Conservation (phyloP, 2,329 filamentous ascomycete species). For the Trichothecium sympodiale region DNA sequence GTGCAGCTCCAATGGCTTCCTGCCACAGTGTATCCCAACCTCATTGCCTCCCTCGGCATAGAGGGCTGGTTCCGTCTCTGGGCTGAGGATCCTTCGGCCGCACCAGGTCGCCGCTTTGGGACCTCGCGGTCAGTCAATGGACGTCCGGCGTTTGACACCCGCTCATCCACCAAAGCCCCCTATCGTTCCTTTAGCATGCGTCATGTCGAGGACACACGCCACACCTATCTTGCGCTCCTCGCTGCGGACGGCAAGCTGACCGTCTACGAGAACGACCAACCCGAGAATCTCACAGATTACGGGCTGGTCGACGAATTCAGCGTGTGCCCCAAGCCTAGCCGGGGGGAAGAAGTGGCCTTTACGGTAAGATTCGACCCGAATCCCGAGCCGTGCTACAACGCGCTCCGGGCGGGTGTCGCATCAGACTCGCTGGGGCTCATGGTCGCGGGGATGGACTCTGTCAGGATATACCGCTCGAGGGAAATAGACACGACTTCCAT, state of each 20-base stretch:
- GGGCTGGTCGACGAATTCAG: slow-evolving; percentile 63
- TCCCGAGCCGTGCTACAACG: slow-evolving; percentile 65
- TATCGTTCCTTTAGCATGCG: slow-evolving; percentile 82
- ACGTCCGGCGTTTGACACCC: slow-evolving; percentile 43
- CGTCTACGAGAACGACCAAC: slow-evolving; percentile 76
- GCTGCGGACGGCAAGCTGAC: slow-evolving; percentile 71
- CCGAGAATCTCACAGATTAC: slow-evolving; percentile 72
- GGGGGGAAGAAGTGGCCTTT: slow-evolving; percentile 82
- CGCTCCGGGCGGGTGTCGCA: slow-evolving; percentile 70
- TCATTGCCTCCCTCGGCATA: slow-evolving; percentile 78
- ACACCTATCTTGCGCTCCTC: slow-evolving; percentile 78
- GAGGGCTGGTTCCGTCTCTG: slow-evolving; percentile 87
- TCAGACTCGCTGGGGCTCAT: slow-evolving; percentile 70
- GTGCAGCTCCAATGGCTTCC: slow-evolving; percentile 86
- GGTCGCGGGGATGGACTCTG: slow-evolving; percentile 74
- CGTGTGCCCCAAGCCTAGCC: slow-evolving; percentile 57
- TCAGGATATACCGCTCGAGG: slow-evolving; percentile 71
- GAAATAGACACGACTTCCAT: slow-evolving; percentile 42
- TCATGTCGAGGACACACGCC: slow-evolving; percentile 63
- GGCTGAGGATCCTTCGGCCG: slow-evolving; percentile 78
- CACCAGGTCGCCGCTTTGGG: slow-evolving; percentile 67
- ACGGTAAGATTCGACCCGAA: slow-evolving; percentile 82
- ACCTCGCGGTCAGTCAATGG: slow-evolving; percentile 30
- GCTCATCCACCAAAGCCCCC: slow-evolving; percentile 41
- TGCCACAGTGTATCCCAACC: slow-evolving; percentile 73